phyloP scores from a whole-genome alignment of 2,329 filamentous ascomycete species.

The Pseudogymnoascus pannorum region DNA sequence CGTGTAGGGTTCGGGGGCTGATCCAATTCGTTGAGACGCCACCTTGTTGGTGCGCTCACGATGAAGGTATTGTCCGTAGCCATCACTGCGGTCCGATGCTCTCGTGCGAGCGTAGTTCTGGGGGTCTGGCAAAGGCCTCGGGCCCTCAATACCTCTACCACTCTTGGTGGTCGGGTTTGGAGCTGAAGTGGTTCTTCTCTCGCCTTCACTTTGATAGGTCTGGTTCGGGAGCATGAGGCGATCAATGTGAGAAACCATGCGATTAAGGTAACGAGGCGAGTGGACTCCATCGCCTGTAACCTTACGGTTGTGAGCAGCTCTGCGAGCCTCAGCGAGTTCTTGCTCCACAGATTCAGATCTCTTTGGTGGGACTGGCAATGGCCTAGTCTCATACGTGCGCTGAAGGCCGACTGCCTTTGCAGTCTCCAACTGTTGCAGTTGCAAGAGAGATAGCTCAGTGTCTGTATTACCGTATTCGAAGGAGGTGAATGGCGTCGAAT shows the following conservation, averaged over 20 bases:
- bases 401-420: background rate
- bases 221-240: slow-evolving; percentile 42
- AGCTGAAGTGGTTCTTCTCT: slow-evolving; percentile 13
- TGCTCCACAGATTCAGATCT: slow-evolving; percentile 25
- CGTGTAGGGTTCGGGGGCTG: slow-evolving; percentile 25
- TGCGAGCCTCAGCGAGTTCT: slow-evolving; percentile 25
- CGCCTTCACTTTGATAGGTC: slow-evolving; percentile 12
- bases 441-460: background rate
- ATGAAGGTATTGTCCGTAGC: slow-evolving; percentile 11
- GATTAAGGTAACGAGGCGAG: slow-evolving; percentile 44
- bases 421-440: background rate
- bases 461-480: background rate
- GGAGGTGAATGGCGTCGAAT: background rate
- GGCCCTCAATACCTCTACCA: background rate
- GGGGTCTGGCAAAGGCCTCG: background rate
- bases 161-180: slow-evolving; percentile 24
- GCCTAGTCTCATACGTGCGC: slow-evolving; percentile 21
- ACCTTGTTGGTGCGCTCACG: slow-evolving; percentile 14
- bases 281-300: slow-evolving; percentile 22
- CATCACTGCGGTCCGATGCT: background rate
- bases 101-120: background rate
- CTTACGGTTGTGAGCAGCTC: slow-evolving; percentile 25
- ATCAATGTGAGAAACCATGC: slow-evolving; percentile 54
- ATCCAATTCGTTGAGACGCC: slow-evolving; percentile 23
- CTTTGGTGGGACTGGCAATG: slow-evolving; percentile 26